These are phyloP conservation scores for Penicillium coprophilum DNA, from an alignment of 495 filamentous ascomycete species.

Conservation along the genomic window DNA sequence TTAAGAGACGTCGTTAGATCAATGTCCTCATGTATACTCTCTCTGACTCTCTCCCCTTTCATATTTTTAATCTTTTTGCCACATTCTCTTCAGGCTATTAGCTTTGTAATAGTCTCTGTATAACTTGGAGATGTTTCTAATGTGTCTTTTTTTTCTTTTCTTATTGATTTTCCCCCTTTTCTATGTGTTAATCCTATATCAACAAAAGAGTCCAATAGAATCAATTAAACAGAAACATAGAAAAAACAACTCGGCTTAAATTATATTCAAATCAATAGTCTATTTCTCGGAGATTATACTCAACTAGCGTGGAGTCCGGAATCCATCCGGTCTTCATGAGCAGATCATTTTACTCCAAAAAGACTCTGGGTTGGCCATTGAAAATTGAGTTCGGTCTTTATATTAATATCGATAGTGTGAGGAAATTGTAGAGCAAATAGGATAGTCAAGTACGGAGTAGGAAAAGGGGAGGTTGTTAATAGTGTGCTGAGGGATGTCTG, in stretches of 20 bases:
- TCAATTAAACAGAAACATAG: not conserved
- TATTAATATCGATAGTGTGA: not conserved
- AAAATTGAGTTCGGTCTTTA: not conserved
- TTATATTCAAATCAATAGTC: not conserved
- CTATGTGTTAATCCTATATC: not conserved
- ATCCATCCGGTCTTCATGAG: not conserved
- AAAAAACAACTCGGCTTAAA: not conserved
- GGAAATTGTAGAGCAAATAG: not conserved
- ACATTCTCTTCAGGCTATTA: not conserved
- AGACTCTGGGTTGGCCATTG: not conserved
- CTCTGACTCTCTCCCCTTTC: not conserved
- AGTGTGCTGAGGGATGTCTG: too few relatives aligned
- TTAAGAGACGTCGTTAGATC: conserved; percentile 42
- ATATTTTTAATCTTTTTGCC: not conserved
- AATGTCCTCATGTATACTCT: too few relatives aligned
- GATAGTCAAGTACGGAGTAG: too few relatives aligned
- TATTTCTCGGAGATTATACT: not conserved
- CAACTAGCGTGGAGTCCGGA: not conserved
- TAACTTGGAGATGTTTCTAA: too few relatives aligned
- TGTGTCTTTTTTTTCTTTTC: not conserved
- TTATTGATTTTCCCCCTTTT: not conserved
- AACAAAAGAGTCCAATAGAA: not conserved
- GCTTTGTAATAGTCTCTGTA: not conserved
- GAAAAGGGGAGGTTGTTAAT: not conserved
- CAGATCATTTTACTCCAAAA: not conserved